Evolutionary conservation across 2,329 filamentous ascomycete species (phyloP), one percentile per base, ranked within the genome.

Genomic region (Leptosphaerulina australis): DNA sequence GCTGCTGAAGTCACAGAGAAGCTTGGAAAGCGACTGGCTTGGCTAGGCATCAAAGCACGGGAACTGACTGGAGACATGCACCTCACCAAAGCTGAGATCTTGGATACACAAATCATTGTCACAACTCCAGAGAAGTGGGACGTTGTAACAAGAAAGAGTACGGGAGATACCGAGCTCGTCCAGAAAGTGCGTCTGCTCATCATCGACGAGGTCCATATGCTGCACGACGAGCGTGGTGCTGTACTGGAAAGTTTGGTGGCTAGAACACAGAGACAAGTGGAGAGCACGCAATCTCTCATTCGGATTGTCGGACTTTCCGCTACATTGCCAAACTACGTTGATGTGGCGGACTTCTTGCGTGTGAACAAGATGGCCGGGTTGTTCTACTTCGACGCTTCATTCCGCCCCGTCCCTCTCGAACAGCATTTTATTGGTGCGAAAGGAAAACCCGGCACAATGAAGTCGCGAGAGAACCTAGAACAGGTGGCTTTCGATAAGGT

Each of bases 61-160:
- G 94, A 99, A 74, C 86, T 96, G 71, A 99, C 94, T 37, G 94
- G 94, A 66, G 94, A 99, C 71, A 99, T 99, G 94, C 94, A 99
- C 69, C 82, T 99, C 48, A 97, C 93, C 38, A 99, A 99, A 73
- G 83, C 90, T 2, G 95, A 99, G 73, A 96, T 99, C 54, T 83
- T 97, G 12, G 87, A 92, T 57, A 99, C 94, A 0, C 94, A 99
- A 69, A 94, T 99, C 61, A 96, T 99, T 53, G 94, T 99, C 39
- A 99, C 95, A 0, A 99, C 94, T 0, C 94, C 94, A 26, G 94
- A 99, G 75, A 99, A 99, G 75, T 99, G 95, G 95, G 94, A 99
- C 71, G 94, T 99, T 0, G 90, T 99, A 4, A 99, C 94, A 3
- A 83, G 94, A 54, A 99, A 97, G 74, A 95, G 93, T 48, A 97